phyloP scores from a whole-genome alignment of 106 monocot genomes.

The Acorus gramineus region DNA sequence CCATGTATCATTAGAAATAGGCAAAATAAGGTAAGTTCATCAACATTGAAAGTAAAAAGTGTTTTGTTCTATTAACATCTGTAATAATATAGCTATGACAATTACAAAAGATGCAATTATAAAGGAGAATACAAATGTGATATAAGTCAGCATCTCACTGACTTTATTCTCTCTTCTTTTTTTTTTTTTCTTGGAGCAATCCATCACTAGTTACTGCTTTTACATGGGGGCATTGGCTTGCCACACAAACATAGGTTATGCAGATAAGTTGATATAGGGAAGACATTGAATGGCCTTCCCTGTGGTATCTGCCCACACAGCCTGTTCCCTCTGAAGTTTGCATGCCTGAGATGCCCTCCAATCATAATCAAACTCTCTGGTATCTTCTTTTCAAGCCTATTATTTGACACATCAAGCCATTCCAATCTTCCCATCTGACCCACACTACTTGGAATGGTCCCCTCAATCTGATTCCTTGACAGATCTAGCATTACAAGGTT shows the following conservation, averaged over 20 bases:
- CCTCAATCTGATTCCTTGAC: constrained; percentile 56
- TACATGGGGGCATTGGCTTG: constrained; percentile 64
- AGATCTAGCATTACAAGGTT: constrained; percentile 44
- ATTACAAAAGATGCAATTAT: no score
- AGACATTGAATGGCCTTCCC: constrained; percentile 59
- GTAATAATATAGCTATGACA: no score
- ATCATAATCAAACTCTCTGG: constrained; percentile 43
- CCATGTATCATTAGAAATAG: no score
- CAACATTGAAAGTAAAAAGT: no score
- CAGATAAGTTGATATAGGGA: constrained; percentile 47
- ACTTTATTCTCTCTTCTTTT: constrained; percentile 2
- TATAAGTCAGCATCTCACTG: constrained; percentile 18
- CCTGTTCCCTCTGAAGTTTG: constrained; percentile 49
- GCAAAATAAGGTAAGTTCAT: no score
- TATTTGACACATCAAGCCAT: constrained; percentile 65
- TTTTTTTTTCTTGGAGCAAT: not conserved
- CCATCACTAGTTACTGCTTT: constrained; percentile 3
- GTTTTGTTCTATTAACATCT: no score
- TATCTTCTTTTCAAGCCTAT: constrained; percentile 47
- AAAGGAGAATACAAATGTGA: no score
- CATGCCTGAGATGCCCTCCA: constrained; percentile 34
- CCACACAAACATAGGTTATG: constrained; percentile 77
- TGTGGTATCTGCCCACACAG: constrained; percentile 80
- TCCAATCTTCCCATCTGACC: constrained; percentile 33
- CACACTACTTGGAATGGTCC: constrained; percentile 53